A percentile compares a stretch with the other conserved stretches of the same genome.
phyloP scores from a whole-genome alignment of 306 rosid genomes.

The Begonia peltatifolia region DNA sequence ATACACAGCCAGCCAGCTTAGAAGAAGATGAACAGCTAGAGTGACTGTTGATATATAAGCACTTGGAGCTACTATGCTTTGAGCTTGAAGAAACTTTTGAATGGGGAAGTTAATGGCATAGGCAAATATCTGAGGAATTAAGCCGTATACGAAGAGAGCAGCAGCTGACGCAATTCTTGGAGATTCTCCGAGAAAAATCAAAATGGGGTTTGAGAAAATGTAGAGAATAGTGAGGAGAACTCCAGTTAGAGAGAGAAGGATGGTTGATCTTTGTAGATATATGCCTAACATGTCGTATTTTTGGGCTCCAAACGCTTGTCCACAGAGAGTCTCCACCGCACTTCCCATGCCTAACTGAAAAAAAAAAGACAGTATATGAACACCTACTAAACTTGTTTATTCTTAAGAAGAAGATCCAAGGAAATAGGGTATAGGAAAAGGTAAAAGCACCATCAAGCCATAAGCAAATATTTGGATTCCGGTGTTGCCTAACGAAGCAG shows the following conservation, averaged over 20 bases:
- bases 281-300: conserved; percentile 48
- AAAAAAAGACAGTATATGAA: neutral
- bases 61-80: conserved; percentile 61
- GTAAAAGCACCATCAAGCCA: conserved; percentile 34
- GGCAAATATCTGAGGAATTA: conserved; percentile 73
- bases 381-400: too few species aligned
- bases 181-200: conserved; percentile 37
- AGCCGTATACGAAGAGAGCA: conserved; percentile 40
- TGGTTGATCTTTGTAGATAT: conserved; percentile 51
- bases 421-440: too few species aligned
- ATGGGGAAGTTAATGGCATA: conserved; percentile 61
- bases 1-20: conserved; percentile 52
- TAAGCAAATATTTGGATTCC: conserved; percentile 48
- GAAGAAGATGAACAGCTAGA: conserved; percentile 26
- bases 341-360: conserved; percentile 82
- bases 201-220: conserved; percentile 25
- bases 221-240: conserved; percentile 20
- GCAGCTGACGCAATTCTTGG: conserved; percentile 39
- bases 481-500: conserved; percentile 34
- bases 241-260: conserved; percentile 24
- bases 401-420: too few species aligned
- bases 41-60: conserved; percentile 47
- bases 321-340: conserved; percentile 81
- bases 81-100: conserved; percentile 68
- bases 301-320: conserved; percentile 65